A percentile compares a stretch with the other conserved stretches of the same genome.
phyloP scores from a whole-genome alignment of 2,329 filamentous ascomycete genomes.

The Botrytis elliptica region DNA sequence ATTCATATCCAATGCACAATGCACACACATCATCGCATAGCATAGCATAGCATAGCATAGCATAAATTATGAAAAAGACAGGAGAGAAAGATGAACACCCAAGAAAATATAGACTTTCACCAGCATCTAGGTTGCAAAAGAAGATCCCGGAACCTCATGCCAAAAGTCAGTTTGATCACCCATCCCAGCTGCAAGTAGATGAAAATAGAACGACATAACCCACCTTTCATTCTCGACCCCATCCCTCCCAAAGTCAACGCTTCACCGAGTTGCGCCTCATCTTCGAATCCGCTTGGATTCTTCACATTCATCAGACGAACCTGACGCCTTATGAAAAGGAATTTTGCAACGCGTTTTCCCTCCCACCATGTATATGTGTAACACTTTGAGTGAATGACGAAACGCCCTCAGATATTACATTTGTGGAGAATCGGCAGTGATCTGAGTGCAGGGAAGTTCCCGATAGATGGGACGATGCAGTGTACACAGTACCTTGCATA shows the following conservation, averaged over 20 bases:
- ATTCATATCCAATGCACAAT: neutral
- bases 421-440: neutral
- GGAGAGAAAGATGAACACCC: neutral
- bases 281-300: neutral
- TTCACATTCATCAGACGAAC: neutral
- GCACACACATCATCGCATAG: neutral
- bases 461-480: neutral
- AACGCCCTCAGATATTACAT: neutral
- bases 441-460: slow-evolving; percentile 10
- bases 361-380: neutral
- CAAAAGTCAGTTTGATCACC: neutral
- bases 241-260: neutral
- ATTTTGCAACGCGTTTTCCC: neutral
- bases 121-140: neutral
- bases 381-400: neutral
- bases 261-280: neutral
- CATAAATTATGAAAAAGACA: neutral
- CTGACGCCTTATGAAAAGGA: neutral
- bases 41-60: neutral
- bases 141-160: neutral
- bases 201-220: slow-evolving; percentile 2
- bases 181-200: neutral
- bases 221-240: neutral
- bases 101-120: neutral
- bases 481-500: neutral